A percentile compares a stretch with the other conserved stretches of the same genome.
These are phyloP conservation scores for Thermoascus crustaceus DNA, from an alignment of 2,329 filamentous ascomycete species.

Conservation along the genomic window DNA sequence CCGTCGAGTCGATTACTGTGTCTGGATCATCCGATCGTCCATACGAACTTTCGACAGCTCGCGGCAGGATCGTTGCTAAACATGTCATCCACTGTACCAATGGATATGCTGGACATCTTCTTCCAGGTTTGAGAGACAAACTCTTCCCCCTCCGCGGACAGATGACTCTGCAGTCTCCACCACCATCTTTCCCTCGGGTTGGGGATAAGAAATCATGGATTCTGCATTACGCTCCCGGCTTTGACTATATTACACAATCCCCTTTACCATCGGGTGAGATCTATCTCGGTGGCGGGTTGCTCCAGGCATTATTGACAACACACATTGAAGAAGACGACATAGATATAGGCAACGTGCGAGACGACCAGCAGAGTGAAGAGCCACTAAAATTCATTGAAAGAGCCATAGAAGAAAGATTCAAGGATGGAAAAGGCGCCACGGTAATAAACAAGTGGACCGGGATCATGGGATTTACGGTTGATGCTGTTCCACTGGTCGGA, in stretches of 20 bases:
- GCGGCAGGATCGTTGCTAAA: constrained; percentile 26
- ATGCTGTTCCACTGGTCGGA: constrained; percentile 47
- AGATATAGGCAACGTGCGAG: constrained; percentile 7
- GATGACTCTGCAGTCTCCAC: constrained; percentile 36
- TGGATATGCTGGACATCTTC: constrained; percentile 33
- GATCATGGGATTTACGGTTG: constrained; percentile 45
- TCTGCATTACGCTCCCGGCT: constrained; percentile 19
- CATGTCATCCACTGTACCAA: constrained; percentile 39
- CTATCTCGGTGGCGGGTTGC: constrained; percentile 8
- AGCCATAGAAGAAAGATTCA: constrained; percentile 5
- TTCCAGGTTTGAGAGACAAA: constrained; percentile 31
- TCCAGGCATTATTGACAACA: constrained; percentile 5
- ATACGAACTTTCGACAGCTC: constrained; percentile 26
- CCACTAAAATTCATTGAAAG: constrained; percentile 4
- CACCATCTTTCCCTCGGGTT: constrained; percentile 11
- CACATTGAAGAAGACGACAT: constrained; percentile 5
- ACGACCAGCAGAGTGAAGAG: constrained; percentile 5
- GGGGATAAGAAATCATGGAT: constrained; percentile 20
- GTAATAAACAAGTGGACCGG: constrained; percentile 23
- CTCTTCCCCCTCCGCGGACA: constrained; percentile 34
- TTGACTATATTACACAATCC: constrained; percentile 13
- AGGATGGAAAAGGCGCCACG: constrained; percentile 10
- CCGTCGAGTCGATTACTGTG: constrained; percentile 14
- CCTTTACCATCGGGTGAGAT: constrained; percentile 6
- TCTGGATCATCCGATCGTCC: constrained; percentile 9